phyloP scores from a whole-genome alignment of 2,329 filamentous ascomycete genomes.

The Purpureocillium lavendulum region DNA sequence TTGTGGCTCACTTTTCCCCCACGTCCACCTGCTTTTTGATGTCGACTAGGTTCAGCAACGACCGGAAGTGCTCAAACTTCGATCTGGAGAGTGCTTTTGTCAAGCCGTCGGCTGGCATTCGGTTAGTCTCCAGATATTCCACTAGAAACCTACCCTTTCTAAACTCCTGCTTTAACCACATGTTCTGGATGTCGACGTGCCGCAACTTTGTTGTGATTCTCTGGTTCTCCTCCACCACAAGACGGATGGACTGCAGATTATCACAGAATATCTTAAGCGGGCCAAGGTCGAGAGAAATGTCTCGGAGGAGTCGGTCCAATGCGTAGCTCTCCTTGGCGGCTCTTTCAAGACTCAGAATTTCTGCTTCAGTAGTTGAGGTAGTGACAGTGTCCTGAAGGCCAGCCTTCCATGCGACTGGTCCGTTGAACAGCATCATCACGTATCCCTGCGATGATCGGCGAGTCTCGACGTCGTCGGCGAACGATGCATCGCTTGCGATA shows the following conservation, averaged over 20 bases:
- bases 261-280: constrained; percentile 1
- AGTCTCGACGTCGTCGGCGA: background rate
- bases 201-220: constrained; percentile 2
- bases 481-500: background rate
- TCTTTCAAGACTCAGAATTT: background rate
- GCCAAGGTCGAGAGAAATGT: background rate
- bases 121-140: background rate
- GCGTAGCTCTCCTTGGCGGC: background rate
- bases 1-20: background rate
- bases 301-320: background rate
- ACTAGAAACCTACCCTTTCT: no score
- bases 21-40: background rate
- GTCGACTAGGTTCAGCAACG: background rate
- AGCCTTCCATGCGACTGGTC: constrained; percentile 1
- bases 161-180: constrained; percentile 4
- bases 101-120: constrained; percentile 1
- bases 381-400: background rate
- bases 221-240: background rate
- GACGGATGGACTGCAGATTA: constrained; percentile 1
- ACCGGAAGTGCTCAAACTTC: constrained; percentile 1
- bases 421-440: background rate
- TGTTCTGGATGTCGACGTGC: constrained; percentile 4
- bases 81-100: background rate
- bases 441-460: no score
- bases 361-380: no score